Evolutionary conservation across 2,329 filamentous ascomycete species (phyloP), one percentile per base, ranked within the genome.

Genomic region (Cladophialophora yegresii): DNA sequence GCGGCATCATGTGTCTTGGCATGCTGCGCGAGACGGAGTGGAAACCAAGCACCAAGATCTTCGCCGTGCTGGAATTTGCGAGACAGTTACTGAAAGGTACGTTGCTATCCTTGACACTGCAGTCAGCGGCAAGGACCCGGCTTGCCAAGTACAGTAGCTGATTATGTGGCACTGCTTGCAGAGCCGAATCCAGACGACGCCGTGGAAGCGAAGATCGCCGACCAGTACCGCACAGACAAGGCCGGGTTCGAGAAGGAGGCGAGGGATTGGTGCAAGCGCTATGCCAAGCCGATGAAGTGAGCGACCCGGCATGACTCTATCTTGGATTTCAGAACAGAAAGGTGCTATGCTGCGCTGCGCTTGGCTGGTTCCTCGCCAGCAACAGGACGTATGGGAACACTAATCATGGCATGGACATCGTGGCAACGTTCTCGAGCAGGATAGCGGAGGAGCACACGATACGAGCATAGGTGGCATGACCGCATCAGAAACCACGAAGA

Each of bases 161-260:
- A 43, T n/a, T 4, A 20, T 30, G 8, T 20, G 28, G 22, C 16
- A 4, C 2, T 33, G 51, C 28, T 13, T 60, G 22, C 85, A 66
- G 90, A 93, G 79, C 93, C 93, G 1, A 90, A 92, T 81, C 88
- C 91, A 6, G 92, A 96, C 72, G 93, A 96, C 78, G 90, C 93
- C 30, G 89, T 97, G 69, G 93, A 97, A 83, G 82, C 87, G 2
- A 83, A 88, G 69, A 96, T 96, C 75, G 93, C 92, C 23, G 90
- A 96, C 66, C 89, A 96, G 81, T 96, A 85, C 78, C 87, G 87
- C 75, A 84, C 82, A 68, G 85, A 93, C 72, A 81, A 84, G 50
- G 78, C 80, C 56, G 84, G 83, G 69, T 97, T 90, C 74, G 87
- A 93, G 63, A 89, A 89, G 82, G 88, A 85, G 57, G 93, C 88